These are phyloP conservation scores for Pseudocercospora vitis DNA, from an alignment of 2,329 filamentous ascomycete species.

Conservation along the genomic window DNA sequence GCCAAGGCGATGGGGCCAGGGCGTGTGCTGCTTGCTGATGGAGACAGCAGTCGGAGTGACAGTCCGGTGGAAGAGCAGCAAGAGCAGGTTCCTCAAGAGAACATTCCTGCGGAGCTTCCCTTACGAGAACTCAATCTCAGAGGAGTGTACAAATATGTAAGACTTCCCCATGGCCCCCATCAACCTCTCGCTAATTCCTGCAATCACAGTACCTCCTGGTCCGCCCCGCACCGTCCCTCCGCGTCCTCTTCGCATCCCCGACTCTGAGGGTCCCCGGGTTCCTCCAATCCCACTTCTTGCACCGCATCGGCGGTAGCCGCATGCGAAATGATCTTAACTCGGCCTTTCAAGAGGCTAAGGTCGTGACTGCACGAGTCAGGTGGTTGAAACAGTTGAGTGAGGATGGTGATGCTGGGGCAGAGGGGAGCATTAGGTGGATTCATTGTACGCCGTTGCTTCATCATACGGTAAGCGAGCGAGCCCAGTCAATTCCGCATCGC, in stretches of 20 bases:
- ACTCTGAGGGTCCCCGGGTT: constrained; percentile 14
- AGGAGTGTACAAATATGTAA: constrained; percentile 22
- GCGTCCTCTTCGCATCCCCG: constrained; percentile 18
- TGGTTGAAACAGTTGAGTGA: constrained; percentile 16
- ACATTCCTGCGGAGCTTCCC: neutral
- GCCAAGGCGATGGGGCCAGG: neutral
- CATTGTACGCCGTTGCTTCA: constrained; percentile 20
- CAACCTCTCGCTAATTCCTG: neutral
- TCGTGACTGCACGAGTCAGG: constrained; percentile 16
- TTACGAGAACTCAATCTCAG: constrained; percentile 13
- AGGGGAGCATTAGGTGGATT: constrained; percentile 10
- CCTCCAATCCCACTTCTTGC: constrained; percentile 18
- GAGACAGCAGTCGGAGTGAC: constrained; percentile 7
- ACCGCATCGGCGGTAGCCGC: constrained; percentile 14
- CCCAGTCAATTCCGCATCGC: neutral
- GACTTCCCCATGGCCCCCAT: neutral
- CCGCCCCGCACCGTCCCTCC: constrained; percentile 15
- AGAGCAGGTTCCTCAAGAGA: neutral
- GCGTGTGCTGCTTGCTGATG: constrained; percentile 20
- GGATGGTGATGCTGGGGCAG: constrained; percentile 14
- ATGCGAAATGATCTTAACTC: constrained; percentile 3
- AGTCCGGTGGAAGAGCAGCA: constrained; percentile 7
- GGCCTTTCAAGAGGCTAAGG: neutral
- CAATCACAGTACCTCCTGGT: constrained; percentile 19
- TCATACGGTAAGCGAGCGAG: neutral